These are phyloP conservation scores for Penicillium coprophilum DNA, from an alignment of 495 filamentous ascomycete species.

Conservation along the genomic window DNA sequence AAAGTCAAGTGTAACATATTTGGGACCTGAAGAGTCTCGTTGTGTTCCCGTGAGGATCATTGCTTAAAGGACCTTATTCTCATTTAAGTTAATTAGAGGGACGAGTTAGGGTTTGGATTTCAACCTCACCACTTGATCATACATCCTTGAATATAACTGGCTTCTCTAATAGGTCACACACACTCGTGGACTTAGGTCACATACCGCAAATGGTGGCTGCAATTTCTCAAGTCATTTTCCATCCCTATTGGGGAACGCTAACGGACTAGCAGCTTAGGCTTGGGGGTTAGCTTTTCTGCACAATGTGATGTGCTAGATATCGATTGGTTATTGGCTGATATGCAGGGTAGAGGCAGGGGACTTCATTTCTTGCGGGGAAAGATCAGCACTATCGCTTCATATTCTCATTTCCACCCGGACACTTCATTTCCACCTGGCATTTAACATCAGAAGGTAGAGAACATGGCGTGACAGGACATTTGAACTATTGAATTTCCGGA, in stretches of 20 bases:
- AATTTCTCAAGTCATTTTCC: constrained; percentile 30
- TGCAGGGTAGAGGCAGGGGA: constrained; percentile 17
- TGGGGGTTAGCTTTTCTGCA: constrained; percentile 1
- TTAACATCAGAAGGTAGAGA: constrained; percentile 24
- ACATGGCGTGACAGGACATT: constrained; percentile 20
- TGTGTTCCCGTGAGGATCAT: neutral
- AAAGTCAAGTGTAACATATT: neutral
- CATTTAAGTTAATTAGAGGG: constrained; percentile 7
- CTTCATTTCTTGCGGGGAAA: constrained; percentile 19
- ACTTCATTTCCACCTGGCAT: constrained; percentile 2
- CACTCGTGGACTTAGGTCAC: constrained; percentile 19
- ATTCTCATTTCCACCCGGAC: constrained; percentile 8
- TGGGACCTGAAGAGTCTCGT: neutral
- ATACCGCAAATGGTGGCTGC: constrained; percentile 20
- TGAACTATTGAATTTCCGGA: neutral
- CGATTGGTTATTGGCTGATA: constrained; percentile 15
- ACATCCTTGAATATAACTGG: neutral
- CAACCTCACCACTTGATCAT: neutral
- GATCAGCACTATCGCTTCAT: constrained; percentile 25
- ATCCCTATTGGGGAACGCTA: constrained; percentile 18
- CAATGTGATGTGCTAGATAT: constrained; percentile 4
- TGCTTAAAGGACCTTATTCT: neutral
- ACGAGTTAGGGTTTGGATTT: neutral
- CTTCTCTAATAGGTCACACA: constrained; percentile 9
- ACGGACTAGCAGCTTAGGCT: constrained; percentile 14